A percentile compares a stretch with the other conserved stretches of the same genome.
These are phyloP conservation scores for Achaetomiella virescens DNA, from an alignment of 495 filamentous ascomycete genomes.

Conservation along the genomic window DNA sequence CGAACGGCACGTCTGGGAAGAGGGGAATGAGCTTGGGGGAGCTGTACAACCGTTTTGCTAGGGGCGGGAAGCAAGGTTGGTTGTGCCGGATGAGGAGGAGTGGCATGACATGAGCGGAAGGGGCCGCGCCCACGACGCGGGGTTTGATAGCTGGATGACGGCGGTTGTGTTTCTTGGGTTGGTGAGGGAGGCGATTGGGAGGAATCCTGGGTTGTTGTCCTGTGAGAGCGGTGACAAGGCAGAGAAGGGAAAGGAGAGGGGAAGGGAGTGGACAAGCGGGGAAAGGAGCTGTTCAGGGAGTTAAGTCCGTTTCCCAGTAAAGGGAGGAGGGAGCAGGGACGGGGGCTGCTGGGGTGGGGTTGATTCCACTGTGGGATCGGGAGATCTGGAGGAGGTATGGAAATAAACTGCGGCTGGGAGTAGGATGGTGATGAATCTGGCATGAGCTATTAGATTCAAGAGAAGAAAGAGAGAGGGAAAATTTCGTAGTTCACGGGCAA, in stretches of 20 bases:
- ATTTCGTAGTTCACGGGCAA: not conserved
- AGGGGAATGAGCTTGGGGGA: too few relatives aligned
- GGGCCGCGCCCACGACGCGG: constrained; percentile 57
- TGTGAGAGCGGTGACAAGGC: not conserved
- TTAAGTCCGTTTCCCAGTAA: not conserved
- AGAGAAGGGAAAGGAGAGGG: not conserved
- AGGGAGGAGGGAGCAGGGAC: not conserved
- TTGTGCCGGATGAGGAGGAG: too few relatives aligned
- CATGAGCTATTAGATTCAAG: too few relatives aligned
- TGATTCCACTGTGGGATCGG: constrained; percentile 7
- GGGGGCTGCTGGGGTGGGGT: not conserved
- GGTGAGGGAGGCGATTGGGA: too few relatives aligned
- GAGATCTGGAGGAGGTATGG: constrained; percentile 12
- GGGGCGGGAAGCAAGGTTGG: not conserved
- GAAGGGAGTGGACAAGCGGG: not conserved
- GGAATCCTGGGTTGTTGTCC: too few relatives aligned
- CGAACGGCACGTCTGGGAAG: constrained; percentile 45
- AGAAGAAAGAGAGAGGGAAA: too few relatives aligned
- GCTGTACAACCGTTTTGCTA: constrained; percentile 40
- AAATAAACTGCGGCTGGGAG: constrained; percentile 13
- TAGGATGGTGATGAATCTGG: not conserved
- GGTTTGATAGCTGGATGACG: constrained; percentile 67
- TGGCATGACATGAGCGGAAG: not conserved
- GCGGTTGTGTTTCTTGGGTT: constrained; percentile 60
- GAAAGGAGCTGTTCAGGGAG: not conserved